phyloP scores from a whole-genome alignment of 2,329 filamentous ascomycete genomes.

The Aplosporella prunicola region DNA sequence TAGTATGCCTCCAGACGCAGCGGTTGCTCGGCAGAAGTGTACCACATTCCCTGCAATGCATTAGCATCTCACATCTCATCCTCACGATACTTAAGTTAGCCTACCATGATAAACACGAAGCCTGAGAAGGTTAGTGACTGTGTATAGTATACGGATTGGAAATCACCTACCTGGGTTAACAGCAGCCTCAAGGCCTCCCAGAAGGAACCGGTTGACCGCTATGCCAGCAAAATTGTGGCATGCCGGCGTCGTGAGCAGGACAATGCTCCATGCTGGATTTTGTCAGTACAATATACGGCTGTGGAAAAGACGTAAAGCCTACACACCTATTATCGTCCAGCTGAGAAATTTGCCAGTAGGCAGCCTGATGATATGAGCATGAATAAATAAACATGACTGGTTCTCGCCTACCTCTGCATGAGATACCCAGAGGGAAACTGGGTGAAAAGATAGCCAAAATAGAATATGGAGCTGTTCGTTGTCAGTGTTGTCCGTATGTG shows the following conservation, averaged over 20 bases:
- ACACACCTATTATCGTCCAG: slow-evolving; percentile 31
- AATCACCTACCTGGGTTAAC: slow-evolving; percentile 22
- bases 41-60: slow-evolving; percentile 24
- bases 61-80: background rate
- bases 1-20: slow-evolving; percentile 48
- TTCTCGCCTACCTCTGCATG: slow-evolving; percentile 28
- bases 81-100: too few species aligned
- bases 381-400: too few species aligned
- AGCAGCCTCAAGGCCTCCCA: slow-evolving; percentile 27
- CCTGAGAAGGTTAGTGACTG: background rate
- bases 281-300: slow-evolving; percentile 1
- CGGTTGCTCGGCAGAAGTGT: slow-evolving; percentile 38
- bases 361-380: too few species aligned
- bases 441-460: slow-evolving; percentile 40
- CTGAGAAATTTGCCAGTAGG: slow-evolving; percentile 39
- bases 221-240: slow-evolving; percentile 32
- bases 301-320: too few species aligned
- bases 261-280: slow-evolving; percentile 28
- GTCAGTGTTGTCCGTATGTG: too few species aligned
- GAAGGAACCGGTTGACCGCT: slow-evolving; percentile 27
- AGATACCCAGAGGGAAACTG: slow-evolving; percentile 38
- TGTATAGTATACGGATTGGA: background rate
- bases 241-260: slow-evolving; percentile 33
- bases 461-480: slow-evolving; percentile 42
- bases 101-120: background rate